Base-by-base conservation (phyloP, 176 grass and related monocot species). In the Hordeum marinum region DNA sequence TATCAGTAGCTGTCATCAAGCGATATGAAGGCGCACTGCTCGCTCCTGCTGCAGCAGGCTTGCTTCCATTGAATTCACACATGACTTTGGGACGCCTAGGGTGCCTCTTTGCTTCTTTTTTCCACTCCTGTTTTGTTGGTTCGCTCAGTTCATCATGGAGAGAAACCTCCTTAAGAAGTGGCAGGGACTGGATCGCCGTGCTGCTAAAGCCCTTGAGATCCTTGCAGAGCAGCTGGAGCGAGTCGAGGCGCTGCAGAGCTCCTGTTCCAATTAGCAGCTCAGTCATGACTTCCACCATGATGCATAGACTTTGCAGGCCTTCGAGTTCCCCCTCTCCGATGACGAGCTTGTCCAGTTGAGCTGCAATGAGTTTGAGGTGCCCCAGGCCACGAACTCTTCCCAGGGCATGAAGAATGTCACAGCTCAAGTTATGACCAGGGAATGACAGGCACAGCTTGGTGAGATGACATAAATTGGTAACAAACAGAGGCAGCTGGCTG, bases 301-400 rank as follows among this genome's bases (percentile, higher is more conserved):
- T 18, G 9, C 60, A 46, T 20, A 80, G 20, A 17, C 25, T 1
- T 50, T 6, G 4, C 9, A 80, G 11, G 41, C 40, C 14, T 48
- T 29, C 20, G 26, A 80, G 41, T 2, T 3, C 18, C 4, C n/a
- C 62, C 2, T 13, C 42, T 20, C 2, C 7, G 42, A 80, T n/a
- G 18, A 52, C 20, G 3, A 80, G 45, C 41, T 35, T 80, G 10
- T 67, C 63, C 40, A 80, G 25, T 4, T 35, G 26, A 35, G 0
- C 23, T 80, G 62, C 41, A 9, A 35, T 35, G 26, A 80, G 78
- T 12, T 80, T 80, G 18, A 68, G 63, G 63, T 80, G 50, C 45
- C 35, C 26, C 63, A 80, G 15, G 11, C 26, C 0, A 1, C 11
- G 3, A 27, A 52, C 63, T 2, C 45, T 52, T 3, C 18, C 24